A percentile compares a stretch with the other conserved stretches of the same genome.
Conservation (phyloP, 2,329 filamentous ascomycete genomes). For the Colletotrichum tanaceti region DNA sequence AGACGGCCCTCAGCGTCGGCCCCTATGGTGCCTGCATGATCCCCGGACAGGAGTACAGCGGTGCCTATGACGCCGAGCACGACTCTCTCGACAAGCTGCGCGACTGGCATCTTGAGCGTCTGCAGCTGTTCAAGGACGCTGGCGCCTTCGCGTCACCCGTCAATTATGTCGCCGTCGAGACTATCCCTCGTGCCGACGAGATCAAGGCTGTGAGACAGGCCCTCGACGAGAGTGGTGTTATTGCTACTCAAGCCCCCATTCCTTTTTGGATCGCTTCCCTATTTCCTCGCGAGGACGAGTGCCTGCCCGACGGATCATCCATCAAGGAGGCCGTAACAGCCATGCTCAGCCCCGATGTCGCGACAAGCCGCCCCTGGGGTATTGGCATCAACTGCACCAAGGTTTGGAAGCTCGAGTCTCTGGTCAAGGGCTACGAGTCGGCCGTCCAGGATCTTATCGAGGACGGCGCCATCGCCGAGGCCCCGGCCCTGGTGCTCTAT, state of each 20-base stretch:
- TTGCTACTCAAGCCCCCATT: conserved; percentile 47
- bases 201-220: conserved; percentile 66
- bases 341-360: conserved; percentile 51
- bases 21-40: conserved; percentile 76
- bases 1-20: conserved; percentile 70
- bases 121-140: conserved; percentile 62
- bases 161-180: conserved; percentile 72
- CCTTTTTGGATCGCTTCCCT: conserved; percentile 73
- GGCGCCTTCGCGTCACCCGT: conserved; percentile 55
- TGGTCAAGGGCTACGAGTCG: conserved; percentile 67
- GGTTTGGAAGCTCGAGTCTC: conserved; percentile 67
- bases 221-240: conserved; percentile 45
- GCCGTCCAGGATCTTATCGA: conserved; percentile 54
- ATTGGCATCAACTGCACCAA: conserved; percentile 78
- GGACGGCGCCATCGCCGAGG: conserved; percentile 49
- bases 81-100: conserved; percentile 57
- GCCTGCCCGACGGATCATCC: conserved; percentile 67
- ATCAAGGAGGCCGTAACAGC: conserved; percentile 50
- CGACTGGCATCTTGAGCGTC: conserved; percentile 67
- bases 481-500: conserved; percentile 71
- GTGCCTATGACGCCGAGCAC: conserved; percentile 66
- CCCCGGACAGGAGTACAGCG: conserved; percentile 74
- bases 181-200: conserved; percentile 72
- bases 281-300: conserved; percentile 65
- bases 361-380: conserved; percentile 62